Base-by-base conservation (phyloP, 352 stramenopile genomes). In the Aphanomyces astaci region DNA sequence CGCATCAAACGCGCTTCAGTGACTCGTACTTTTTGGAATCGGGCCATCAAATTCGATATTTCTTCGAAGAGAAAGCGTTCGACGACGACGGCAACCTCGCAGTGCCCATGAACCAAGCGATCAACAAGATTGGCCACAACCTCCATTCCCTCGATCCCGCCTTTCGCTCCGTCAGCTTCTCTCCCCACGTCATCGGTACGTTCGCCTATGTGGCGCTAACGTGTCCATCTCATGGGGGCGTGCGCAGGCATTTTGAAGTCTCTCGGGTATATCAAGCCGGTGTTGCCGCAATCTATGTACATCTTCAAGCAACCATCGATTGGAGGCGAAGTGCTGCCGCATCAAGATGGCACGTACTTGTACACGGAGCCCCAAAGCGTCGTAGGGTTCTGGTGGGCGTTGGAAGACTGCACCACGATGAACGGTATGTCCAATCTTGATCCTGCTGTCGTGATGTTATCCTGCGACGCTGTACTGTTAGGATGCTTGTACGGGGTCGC, bases 321-420 rank as follows among this genome's bases (percentile, higher is more conserved):
- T 60, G 94, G 96, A 33, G 94, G 93, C 36, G 90, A 97, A 46
- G 94, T 98, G 0, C 91, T 88, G 56, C 80, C 88, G n/a, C 96
- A 98, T 81, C 96, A 98, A 77, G 96, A 98, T 78, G 96, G 90
- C 13, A 98, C 90, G 30, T 98, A 97, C 72, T 82, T 98, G n/a
- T 96, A 90, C 77, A 98, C 96, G 22, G 82, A 96, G 73, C 94
- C 96, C 19, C 95, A 98, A 77, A 97, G 93, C 0, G 96, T 96
- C 46, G 75, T 97, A 11, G 96, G 96, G 9, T 84, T 98, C 11
- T 98, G 96, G 96, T 90, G 97, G 77, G 96, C 96, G 10, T 75
- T 98, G 30, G 92, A 98, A 75, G 90, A 98, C 79, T 96, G 92
- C 25, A 97, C 90, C 22, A 78, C 96, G 1, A 79, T 97, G 15